Evolutionary conservation across 495 filamentous ascomycete genomes (phyloP).

Genomic region (Hypomontagnella submonticulosa): DNA sequence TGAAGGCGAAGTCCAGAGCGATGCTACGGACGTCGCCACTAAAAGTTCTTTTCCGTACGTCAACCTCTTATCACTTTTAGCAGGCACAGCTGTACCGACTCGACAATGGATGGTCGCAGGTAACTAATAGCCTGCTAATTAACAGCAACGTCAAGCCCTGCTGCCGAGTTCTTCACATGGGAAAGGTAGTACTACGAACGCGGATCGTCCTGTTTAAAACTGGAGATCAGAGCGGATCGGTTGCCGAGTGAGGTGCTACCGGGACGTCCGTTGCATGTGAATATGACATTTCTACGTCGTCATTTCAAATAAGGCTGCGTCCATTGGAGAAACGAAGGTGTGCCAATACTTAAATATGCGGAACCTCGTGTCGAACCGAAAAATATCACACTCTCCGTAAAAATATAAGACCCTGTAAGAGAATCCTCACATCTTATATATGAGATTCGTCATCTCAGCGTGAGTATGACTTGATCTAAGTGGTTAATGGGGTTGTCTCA

Average conservation of each 20-base stretch:
- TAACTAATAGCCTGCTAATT: too few species aligned
- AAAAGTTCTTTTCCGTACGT: too few species aligned
- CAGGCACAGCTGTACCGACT: too few species aligned
- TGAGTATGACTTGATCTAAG: too few species aligned
- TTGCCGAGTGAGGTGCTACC: neutral
- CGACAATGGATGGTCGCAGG: too few species aligned
- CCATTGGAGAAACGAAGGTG: neutral
- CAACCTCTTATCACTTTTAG: too few species aligned
- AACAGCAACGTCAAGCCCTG: too few species aligned
- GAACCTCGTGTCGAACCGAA: neutral
- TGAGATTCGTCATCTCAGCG: too few species aligned
- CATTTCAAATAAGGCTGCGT: neutral
- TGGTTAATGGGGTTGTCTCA: too few species aligned
- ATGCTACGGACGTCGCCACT: conserved; percentile 11
- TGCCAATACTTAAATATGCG: neutral
- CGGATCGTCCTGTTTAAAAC: conserved; percentile 15
- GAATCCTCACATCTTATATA: too few species aligned
- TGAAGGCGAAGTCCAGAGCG: conserved; percentile 26
- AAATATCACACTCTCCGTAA: too few species aligned
- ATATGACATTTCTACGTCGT: neutral
- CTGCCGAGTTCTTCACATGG: neutral
- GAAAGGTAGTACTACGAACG: neutral
- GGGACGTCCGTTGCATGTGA: conserved; percentile 13
- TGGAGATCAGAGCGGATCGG: conserved; percentile 2
- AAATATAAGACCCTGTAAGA: too few species aligned